Percentiles rank a stretch among this genome's conserved stretches.
These are phyloP conservation scores for Phytophthora colocasiae DNA, from an alignment of 352 stramenopile species.

Conservation along the genomic window DNA sequence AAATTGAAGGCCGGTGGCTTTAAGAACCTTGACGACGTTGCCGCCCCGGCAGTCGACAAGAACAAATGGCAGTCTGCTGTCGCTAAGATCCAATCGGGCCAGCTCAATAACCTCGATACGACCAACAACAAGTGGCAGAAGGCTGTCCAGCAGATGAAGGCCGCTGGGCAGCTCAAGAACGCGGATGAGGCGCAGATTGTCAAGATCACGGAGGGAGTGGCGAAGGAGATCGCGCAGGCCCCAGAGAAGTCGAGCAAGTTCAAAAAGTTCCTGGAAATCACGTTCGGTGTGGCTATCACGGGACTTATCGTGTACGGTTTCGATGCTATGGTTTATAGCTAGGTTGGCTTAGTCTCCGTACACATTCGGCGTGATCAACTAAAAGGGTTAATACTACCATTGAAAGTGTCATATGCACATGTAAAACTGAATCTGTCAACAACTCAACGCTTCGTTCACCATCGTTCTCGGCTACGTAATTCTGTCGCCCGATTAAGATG, in stretches of 20 bases:
- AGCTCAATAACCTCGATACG: slow-evolving; percentile 1
- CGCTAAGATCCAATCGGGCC: background rate
- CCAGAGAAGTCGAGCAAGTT: slow-evolving; percentile 15
- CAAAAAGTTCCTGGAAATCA: slow-evolving; percentile 11
- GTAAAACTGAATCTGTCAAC: too few relatives aligned
- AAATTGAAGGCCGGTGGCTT: background rate
- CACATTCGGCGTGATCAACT: too few relatives aligned
- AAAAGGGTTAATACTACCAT: too few relatives aligned
- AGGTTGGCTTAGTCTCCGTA: too few relatives aligned
- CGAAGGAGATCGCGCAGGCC: slow-evolving; percentile 3
- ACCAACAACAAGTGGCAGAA: slow-evolving; percentile 5
- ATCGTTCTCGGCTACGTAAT: too few relatives aligned
- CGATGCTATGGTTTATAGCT: slow-evolving; percentile 1
- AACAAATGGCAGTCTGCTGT: slow-evolving; percentile 5
- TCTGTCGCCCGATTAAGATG: too few relatives aligned
- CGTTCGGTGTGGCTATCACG: background rate
- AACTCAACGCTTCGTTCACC: too few relatives aligned
- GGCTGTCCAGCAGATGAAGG: slow-evolving; percentile 5
- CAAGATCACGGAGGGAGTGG: slow-evolving; percentile 14
- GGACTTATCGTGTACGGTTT: slow-evolving; percentile 9
- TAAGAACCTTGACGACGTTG: slow-evolving; percentile 1
- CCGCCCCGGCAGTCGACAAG: background rate
- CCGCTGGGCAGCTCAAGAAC: slow-evolving; percentile 3
- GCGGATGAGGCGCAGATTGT: slow-evolving; percentile 3
- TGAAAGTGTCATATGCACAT: too few relatives aligned